Percentiles rank a stretch among this genome's conserved stretches.
These are phyloP conservation scores for Kurtzmaniella quercitrusa DNA, from an alignment of 1,139 yeast genomes.

Conservation along the genomic window DNA sequence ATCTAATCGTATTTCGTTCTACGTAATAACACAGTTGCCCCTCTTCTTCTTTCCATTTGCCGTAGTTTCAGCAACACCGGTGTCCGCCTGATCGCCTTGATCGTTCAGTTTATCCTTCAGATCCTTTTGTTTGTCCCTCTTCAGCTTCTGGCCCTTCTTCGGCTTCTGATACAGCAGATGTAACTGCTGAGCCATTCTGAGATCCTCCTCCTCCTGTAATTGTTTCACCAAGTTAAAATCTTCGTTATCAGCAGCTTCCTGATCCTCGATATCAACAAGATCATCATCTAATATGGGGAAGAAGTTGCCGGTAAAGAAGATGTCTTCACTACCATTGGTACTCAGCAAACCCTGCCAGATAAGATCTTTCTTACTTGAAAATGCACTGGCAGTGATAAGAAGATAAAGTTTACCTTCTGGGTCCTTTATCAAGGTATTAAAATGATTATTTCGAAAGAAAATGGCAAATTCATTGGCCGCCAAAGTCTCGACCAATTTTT, in stretches of 20 bases:
- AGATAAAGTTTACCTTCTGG: constrained; percentile 47
- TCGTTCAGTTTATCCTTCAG: constrained; percentile 15
- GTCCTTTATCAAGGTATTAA: constrained; percentile 63
- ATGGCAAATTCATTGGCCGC: constrained; percentile 44
- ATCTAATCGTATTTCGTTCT: no score
- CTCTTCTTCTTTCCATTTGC: no score
- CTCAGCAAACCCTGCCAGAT: constrained; percentile 78
- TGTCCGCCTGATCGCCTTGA: no score
- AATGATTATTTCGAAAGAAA: constrained; percentile 83
- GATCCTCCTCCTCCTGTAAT: constrained; percentile 64
- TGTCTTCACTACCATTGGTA: constrained; percentile 61
- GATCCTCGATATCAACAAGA: constrained; percentile 12
- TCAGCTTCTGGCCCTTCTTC: constrained; percentile 9
- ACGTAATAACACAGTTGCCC: no score
- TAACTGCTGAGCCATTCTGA: constrained; percentile 43
- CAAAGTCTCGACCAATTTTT: constrained; percentile 39
- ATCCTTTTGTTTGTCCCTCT: constrained; percentile 10
- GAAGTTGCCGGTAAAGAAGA: constrained; percentile 62
- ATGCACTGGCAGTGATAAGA: constrained; percentile 72
- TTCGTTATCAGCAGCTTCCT: constrained; percentile 11
- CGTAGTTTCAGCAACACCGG: no score
- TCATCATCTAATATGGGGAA: constrained; percentile 34
- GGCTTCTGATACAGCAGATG: constrained; percentile 23
- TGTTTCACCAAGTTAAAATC: constrained; percentile 47
- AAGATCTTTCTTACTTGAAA: constrained; percentile 37